Base-by-base conservation (phyloP, 257 asterid genomes). In the Fraxinus quadrangulata region DNA sequence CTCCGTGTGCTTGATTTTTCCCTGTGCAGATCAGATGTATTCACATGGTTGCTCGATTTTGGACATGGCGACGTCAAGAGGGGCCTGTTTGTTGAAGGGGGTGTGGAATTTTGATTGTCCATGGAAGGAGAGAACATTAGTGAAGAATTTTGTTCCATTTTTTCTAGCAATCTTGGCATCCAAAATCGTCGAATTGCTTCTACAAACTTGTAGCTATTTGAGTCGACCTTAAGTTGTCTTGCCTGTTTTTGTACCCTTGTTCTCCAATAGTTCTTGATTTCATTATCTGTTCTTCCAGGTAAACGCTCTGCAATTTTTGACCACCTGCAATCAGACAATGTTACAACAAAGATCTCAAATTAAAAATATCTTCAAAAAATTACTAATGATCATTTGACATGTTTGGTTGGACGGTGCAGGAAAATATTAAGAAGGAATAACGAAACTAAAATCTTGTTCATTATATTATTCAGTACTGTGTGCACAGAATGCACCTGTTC, bases 191-290 rank as follows among this genome's bases (percentile, higher is more conserved):
- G 88, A 47, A 93, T 84, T 6, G 91, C 90, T 74, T 92, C 95
- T 7, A 90, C 83, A 78, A 94, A 92, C 61, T 83, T 90, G 36
- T 81, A 83, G 89, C 96, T 94, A 73, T 94, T 90, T 21, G 94
- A 89, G 82, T 94, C 97, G 19, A 90, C 78, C 39, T 92, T 94
- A 0, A 94, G 88, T 34, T 90, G 97, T 26, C 94, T 79, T 0
- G 98, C 98, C 80, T 93, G 98, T 75, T 93, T 94, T 37, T 94
- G 92, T 63, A 94, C 97, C 81, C 97, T 83, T 12, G 98, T 94
- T 75, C 98, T 84, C 98, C 98, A 94, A 68, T 94, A 94, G 10
- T 92, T 94, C 87, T 94, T 94, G 72, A 94, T 92, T 72, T 93
- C 98, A 3, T 93, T 93, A 30, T 93, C 98, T 0, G 98, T 93